A percentile compares a stretch with the other conserved stretches of the same genome.
Conservation (phyloP, 2,329 filamentous ascomycete genomes). For the Drechslera avenae region DNA sequence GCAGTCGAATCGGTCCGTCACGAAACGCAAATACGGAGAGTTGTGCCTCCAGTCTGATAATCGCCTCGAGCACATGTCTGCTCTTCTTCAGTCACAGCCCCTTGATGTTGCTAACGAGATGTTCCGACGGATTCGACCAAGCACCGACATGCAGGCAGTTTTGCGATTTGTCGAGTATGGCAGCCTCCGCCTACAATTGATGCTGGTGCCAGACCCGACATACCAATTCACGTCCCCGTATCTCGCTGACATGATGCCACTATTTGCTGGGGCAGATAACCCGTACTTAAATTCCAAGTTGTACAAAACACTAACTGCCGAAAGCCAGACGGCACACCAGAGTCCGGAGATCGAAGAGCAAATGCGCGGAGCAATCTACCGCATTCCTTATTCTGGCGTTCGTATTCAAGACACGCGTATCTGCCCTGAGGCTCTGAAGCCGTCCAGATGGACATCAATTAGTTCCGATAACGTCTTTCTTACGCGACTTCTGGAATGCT, state of each 20-base stretch:
- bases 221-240: slow-evolving; percentile 5
- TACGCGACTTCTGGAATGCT: slow-evolving; percentile 10
- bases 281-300: slow-evolving; percentile 3
- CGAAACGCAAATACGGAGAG: background rate
- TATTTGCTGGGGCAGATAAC: background rate
- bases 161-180: slow-evolving; percentile 6
- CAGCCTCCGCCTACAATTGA: slow-evolving; percentile 4
- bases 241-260: slow-evolving; percentile 3
- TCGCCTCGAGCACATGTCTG: slow-evolving; percentile 4
- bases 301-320: background rate
- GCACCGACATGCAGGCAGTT: background rate
- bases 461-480: slow-evolving; percentile 12
- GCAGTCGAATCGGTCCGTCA: background rate
- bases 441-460: slow-evolving; percentile 14
- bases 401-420: slow-evolving; percentile 14
- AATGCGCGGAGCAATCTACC: background rate
- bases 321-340: background rate
- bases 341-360: background rate
- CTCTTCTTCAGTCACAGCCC: slow-evolving; percentile 5
- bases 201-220: background rate
- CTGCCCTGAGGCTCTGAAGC: background rate
- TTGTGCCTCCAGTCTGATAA: background rate
- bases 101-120: background rate
- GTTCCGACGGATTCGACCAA: background rate
- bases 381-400: slow-evolving; percentile 2